These are phyloP conservation scores for Baudoinia panamericana DNA, from an alignment of 495 filamentous ascomycete species.

Conservation along the genomic window DNA sequence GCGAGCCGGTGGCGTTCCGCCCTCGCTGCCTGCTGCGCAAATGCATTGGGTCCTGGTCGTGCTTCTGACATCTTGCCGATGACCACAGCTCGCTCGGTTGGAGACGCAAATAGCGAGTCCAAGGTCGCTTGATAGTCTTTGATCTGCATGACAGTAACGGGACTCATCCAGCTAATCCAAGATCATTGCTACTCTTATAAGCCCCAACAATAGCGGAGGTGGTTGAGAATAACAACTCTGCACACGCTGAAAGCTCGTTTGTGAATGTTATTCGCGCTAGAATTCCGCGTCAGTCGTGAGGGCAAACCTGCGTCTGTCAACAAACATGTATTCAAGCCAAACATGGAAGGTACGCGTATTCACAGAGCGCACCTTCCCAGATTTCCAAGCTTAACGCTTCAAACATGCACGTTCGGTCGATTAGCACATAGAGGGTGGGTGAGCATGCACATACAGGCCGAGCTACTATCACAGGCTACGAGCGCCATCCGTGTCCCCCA, in stretches of 20 bases:
- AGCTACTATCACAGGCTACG: constrained; percentile 1
- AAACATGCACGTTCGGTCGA: too few relatives aligned
- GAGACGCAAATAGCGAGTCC: background rate
- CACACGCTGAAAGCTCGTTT: too few relatives aligned
- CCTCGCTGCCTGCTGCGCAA: constrained; percentile 15
- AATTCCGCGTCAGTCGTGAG: too few relatives aligned
- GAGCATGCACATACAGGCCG: background rate
- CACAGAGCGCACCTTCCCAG: background rate
- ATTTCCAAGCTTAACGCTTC: too few relatives aligned
- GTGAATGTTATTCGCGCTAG: too few relatives aligned
- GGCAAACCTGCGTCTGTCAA: constrained; percentile 5
- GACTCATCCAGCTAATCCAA: too few relatives aligned
- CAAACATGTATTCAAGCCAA: constrained; percentile 6
- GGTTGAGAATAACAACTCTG: too few relatives aligned
- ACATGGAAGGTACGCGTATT: constrained; percentile 7
- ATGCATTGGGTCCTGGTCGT: constrained; percentile 18
- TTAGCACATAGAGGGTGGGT: background rate
- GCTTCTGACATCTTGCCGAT: constrained; percentile 7
- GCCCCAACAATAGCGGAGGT: too few relatives aligned
- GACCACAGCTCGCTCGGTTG: background rate
- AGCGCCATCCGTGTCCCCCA: background rate
- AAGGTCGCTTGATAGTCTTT: background rate
- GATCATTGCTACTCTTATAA: too few relatives aligned
- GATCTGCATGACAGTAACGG: background rate
- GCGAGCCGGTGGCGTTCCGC: constrained; percentile 13